These are phyloP conservation scores for Scenedesmus sp. DNA, from an alignment of 163 green algal species.

Conservation along the genomic window DNA sequence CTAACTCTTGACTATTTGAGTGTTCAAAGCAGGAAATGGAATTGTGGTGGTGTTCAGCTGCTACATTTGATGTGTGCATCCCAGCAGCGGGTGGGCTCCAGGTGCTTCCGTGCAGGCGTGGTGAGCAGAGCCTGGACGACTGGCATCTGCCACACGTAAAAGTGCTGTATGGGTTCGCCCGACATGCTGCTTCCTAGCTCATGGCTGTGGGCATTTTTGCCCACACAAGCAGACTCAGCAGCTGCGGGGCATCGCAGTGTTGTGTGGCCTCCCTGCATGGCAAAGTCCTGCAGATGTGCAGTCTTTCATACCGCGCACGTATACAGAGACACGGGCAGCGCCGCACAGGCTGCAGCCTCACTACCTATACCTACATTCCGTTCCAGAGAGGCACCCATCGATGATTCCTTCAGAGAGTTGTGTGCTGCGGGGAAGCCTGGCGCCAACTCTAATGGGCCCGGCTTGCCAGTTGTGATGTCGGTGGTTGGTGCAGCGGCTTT, in stretches of 20 bases:
- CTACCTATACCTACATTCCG: background rate
- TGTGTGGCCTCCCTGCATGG: background rate
- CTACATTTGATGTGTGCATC: background rate
- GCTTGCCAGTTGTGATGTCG: background rate
- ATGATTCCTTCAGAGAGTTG: constrained; percentile 2
- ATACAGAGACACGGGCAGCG: background rate
- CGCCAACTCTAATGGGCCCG: background rate
- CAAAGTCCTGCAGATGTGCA: background rate
- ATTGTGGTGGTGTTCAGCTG: background rate
- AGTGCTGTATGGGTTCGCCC: background rate
- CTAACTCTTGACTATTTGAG: background rate
- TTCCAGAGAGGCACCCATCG: background rate
- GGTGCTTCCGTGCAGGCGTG: background rate
- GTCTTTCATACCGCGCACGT: background rate
- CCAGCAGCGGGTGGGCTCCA: background rate
- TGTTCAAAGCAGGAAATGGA: background rate
- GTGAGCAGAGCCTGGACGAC: background rate
- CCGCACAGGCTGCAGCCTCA: background rate
- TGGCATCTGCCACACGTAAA: background rate
- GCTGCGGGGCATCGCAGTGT: background rate
- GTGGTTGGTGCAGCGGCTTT: background rate
- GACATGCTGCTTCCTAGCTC: background rate
- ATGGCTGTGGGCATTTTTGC: background rate
- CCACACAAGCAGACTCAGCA: background rate
- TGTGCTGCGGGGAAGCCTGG: background rate